These are phyloP conservation scores for Magnolia changhungtana DNA, from an alignment of 164 flowering plant species.

Conservation along the genomic window DNA sequence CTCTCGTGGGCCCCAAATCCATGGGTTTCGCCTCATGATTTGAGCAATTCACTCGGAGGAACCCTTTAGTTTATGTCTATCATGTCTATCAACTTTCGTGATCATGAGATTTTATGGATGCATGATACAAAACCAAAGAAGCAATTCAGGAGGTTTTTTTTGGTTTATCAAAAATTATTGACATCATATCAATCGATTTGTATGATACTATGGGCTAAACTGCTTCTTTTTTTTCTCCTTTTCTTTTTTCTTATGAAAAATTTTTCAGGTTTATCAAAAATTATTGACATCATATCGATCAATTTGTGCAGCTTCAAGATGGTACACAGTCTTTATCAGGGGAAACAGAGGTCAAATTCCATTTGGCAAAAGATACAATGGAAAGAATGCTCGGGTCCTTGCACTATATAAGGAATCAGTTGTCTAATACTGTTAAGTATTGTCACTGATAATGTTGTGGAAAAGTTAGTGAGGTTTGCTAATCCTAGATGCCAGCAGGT, in stretches of 20 bases:
- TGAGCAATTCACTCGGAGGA: no score
- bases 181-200: no score
- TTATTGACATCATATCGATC: neutral
- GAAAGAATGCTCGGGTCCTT: conserved; percentile 59
- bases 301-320: conserved; percentile 50
- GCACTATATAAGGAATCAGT: conserved; percentile 54
- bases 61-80: no score
- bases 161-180: no score
- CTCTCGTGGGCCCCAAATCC: no score
- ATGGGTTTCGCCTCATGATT: no score
- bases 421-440: conserved; percentile 31
- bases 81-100: no score
- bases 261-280: conserved; percentile 25
- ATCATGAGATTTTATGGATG: no score
- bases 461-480: neutral
- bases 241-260: neutral
- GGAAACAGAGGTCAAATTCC: conserved; percentile 63
- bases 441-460: neutral
- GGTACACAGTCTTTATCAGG: conserved; percentile 34
- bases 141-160: no score
- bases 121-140: no score
- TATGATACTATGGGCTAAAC: no score
- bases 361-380: conserved; percentile 48
- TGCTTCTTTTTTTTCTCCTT: neutral
- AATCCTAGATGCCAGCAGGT: neutral